These are phyloP conservation scores for Penicillium sp. DNA, from an alignment of 2,329 filamentous ascomycete genomes.

Conservation along the genomic window DNA sequence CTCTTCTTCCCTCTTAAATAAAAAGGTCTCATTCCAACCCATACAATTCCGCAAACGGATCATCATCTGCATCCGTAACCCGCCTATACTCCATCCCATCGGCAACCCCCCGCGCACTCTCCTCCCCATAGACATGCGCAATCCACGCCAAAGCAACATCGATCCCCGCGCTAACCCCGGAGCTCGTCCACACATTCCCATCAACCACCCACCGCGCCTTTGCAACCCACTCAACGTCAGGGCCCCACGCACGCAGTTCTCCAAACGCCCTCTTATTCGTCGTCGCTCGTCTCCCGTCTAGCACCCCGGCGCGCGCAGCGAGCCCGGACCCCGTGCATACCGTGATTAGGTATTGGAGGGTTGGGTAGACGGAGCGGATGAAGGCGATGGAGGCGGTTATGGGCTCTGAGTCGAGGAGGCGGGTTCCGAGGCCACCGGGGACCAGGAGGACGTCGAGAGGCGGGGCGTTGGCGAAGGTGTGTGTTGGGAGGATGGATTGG, in stretches of 20 bases:
- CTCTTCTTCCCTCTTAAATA: background rate
- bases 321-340: slow-evolving; percentile 70
- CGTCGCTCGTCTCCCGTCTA: slow-evolving; percentile 66
- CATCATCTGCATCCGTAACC: slow-evolving; percentile 54
- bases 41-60: slow-evolving; percentile 59
- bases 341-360: slow-evolving; percentile 63
- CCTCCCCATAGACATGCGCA: slow-evolving; percentile 58
- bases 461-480: slow-evolving; percentile 57
- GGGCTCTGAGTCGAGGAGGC: slow-evolving; percentile 34
- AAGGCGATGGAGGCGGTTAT: slow-evolving; percentile 50
- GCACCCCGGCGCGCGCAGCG: slow-evolving; percentile 62
- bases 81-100: slow-evolving; percentile 63
- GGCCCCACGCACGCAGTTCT: slow-evolving; percentile 50
- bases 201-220: slow-evolving; percentile 68
- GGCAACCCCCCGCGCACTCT: slow-evolving; percentile 55
- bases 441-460: slow-evolving; percentile 69
- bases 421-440: slow-evolving; percentile 63
- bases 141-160: slow-evolving; percentile 66
- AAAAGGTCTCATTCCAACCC: slow-evolving; percentile 4
- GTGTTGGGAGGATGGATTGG: slow-evolving; percentile 53
- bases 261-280: slow-evolving; percentile 69
- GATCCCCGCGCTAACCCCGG: slow-evolving; percentile 67
- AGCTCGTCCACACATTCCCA: slow-evolving; percentile 70
- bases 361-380: slow-evolving; percentile 51
- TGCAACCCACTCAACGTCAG: slow-evolving; percentile 63